These are phyloP conservation scores for Penicillium sp. DNA, from an alignment of 2,329 filamentous ascomycete genomes.

Conservation along the genomic window DNA sequence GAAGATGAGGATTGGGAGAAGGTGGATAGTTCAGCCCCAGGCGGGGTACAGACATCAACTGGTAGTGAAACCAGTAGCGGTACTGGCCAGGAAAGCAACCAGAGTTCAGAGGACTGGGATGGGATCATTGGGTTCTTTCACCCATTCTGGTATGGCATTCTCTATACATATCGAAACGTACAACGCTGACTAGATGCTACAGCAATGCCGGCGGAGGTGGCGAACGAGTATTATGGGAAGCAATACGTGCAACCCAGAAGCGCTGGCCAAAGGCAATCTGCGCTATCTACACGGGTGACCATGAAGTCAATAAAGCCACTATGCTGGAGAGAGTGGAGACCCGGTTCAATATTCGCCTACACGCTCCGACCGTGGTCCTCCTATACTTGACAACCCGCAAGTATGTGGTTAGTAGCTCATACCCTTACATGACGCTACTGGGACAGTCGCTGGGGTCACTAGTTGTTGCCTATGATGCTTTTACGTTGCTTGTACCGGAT, in stretches of 20 bases:
- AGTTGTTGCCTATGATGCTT: slow-evolving; percentile 84
- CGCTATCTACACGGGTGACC: slow-evolving; percentile 92
- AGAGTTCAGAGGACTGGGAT: slow-evolving; percentile 61
- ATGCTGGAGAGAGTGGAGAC: slow-evolving; percentile 78
- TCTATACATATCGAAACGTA: background rate
- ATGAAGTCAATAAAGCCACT: slow-evolving; percentile 75
- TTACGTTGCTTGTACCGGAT: slow-evolving; percentile 86
- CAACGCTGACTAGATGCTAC: slow-evolving; percentile 15
- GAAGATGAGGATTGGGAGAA: slow-evolving; percentile 70
- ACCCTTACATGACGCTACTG: slow-evolving; percentile 86
- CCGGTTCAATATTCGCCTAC: slow-evolving; percentile 88
- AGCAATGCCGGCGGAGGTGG: slow-evolving; percentile 96
- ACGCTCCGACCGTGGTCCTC: slow-evolving; percentile 79
- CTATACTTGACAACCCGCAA: slow-evolving; percentile 86
- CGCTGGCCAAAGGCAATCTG: slow-evolving; percentile 86
- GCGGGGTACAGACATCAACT: slow-evolving; percentile 42
- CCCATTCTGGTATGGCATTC: slow-evolving; percentile 76
- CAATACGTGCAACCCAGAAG: slow-evolving; percentile 84
- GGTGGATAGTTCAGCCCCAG: slow-evolving; percentile 56
- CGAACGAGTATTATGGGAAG: slow-evolving; percentile 94
- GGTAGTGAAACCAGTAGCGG: slow-evolving; percentile 47
- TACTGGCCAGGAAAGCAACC: slow-evolving; percentile 31
- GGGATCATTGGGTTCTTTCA: slow-evolving; percentile 96
- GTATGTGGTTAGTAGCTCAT: slow-evolving; percentile 81
- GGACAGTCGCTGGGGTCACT: slow-evolving; percentile 92